Base-by-base conservation (phyloP, 139 green algal genomes). In the Coelastrella sp. region DNA sequence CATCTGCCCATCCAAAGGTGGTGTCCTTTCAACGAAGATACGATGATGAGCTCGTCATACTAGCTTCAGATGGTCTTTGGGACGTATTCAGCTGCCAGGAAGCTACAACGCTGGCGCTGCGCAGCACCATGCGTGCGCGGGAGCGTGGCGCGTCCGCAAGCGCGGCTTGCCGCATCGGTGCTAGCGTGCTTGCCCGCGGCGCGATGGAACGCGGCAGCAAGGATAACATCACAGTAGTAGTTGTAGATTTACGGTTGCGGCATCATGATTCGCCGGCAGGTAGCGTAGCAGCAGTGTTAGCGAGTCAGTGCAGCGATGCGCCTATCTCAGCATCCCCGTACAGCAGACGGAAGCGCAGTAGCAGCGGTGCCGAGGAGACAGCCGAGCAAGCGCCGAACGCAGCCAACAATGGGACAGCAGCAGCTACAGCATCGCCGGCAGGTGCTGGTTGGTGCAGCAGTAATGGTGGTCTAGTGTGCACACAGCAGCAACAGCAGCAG, bases 201-300 rank as follows among this genome's bases (percentile, higher is more conserved):
- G 95, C 95, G 2, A 57, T 95, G 32, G 89, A 92, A 61, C 90
- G 94, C 32, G 95, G 95, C 79, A 93, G 81, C 32, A 80, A 89
- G 10, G 95, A 97, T 80, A 96, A 97, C 86, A 94, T 97, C 71
- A 96, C 92, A 0, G 95, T 96, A 22, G 61, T 96, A 14, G 87
- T 97, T 5, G 91, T 96, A 2, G 94, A 97, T 79, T 76, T 96
- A 17, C 59, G 61, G 22, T 22, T 65, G 60, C 4, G 47, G 3
- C 32, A 60, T 22, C 47, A 61, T 8, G 71, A 66, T n/a, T 59
- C 54, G 4, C 22, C 64, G 5, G 80, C 82, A 5, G 73, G 85
- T 6, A 89, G 73, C 14, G 61, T 90, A 16, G 77, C 86, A 5
- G 75, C 86, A 20, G 77, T 90, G 76, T 76, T 90, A 4, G 86